Conservation (phyloP, 2,329 filamentous ascomycete genomes). For the Zopfia rhizophila region DNA sequence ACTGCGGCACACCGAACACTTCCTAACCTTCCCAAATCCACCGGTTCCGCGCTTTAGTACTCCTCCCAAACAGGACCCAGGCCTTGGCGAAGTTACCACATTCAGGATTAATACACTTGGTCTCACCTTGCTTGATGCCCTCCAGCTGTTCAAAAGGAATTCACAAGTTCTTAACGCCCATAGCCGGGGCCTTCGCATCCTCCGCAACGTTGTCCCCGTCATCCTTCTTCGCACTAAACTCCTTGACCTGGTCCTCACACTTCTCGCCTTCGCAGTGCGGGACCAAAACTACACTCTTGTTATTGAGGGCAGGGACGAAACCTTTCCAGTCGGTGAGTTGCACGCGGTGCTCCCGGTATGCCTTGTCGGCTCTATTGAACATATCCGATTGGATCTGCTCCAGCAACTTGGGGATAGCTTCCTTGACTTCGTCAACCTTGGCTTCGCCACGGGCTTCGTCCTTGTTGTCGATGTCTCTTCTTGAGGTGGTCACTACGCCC, state of each 20-base stretch:
- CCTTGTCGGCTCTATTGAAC: conserved; percentile 76
- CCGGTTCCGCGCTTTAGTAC: too few relatives aligned
- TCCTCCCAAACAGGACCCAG: conserved; percentile 89
- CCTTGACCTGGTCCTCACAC: conserved; percentile 96
- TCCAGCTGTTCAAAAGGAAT: conserved; percentile 89
- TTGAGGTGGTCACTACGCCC: conserved; percentile 83
- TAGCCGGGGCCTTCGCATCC: conserved; percentile 77
- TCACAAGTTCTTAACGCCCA: conserved; percentile 81
- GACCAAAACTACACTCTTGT: conserved; percentile 92
- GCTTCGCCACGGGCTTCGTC: conserved; percentile 68
- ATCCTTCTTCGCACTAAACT: conserved; percentile 81
- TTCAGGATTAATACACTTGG: conserved; percentile 91
- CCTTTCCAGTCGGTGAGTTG: conserved; percentile 87
- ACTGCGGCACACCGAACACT: too few relatives aligned
- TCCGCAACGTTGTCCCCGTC: conserved; percentile 74
- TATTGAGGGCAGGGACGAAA: conserved; percentile 88
- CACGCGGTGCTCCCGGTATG: conserved; percentile 83
- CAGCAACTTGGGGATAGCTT: conserved; percentile 80
- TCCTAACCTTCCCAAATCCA: too few relatives aligned
- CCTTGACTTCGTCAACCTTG: conserved; percentile 76
- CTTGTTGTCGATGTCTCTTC: conserved; percentile 88
- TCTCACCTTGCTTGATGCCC: conserved; percentile 80
- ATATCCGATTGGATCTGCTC: conserved; percentile 91
- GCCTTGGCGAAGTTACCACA: conserved; percentile 80
- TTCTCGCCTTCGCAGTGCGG: conserved; percentile 85